Percentiles rank a stretch among this genome's conserved stretches.
Evolutionary conservation across 108 stramenopile species (phyloP).

Genomic region (Cylindrotheca closterium): DNA sequence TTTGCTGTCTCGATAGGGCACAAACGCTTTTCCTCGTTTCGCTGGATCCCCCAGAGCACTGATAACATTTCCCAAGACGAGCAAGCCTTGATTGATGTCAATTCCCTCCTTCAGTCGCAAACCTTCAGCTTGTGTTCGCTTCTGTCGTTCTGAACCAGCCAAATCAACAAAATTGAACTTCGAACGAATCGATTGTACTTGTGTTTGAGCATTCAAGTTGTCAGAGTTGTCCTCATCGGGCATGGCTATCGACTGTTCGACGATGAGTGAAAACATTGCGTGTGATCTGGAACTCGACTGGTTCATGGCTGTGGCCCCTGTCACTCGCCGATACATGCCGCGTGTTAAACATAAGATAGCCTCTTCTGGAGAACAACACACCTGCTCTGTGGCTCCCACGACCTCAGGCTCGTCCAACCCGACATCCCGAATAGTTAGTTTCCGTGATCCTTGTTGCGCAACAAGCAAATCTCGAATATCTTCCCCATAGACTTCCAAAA

Average conservation of each 20-base stretch:
- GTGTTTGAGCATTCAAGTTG: constrained; percentile 3
- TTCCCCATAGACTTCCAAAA: constrained; percentile 86
- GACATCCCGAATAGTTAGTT: constrained; percentile 72
- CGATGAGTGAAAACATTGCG: constrained; percentile 84
- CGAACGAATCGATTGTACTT: constrained; percentile 34
- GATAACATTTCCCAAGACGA: constrained; percentile 97
- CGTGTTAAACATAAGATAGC: constrained; percentile 77
- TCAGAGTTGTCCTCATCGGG: constrained; percentile 18
- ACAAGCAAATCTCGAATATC: constrained; percentile 92
- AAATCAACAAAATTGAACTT: constrained; percentile 89
- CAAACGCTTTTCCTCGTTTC: constrained; percentile 71
- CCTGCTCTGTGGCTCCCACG: constrained; percentile 76
- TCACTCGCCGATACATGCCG: constrained; percentile 86
- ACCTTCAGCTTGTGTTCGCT: constrained; percentile 77
- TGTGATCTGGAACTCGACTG: constrained; percentile 75
- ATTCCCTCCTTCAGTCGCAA: constrained; percentile 92
- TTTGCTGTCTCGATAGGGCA: constrained; percentile 97
- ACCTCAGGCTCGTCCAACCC: constrained; percentile 78
- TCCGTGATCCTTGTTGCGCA: constrained; percentile 14
- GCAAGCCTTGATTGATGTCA: constrained; percentile 94
- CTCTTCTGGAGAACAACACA: constrained; percentile 76
- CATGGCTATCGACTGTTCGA: constrained; percentile 70
- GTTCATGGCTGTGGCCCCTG: constrained; percentile 93
- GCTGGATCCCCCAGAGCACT: constrained; percentile 85
- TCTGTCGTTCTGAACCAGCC: constrained; percentile 90